Conservation (phyloP, 805 yeast genomes). For the Lipomyces yamadae region DNA sequence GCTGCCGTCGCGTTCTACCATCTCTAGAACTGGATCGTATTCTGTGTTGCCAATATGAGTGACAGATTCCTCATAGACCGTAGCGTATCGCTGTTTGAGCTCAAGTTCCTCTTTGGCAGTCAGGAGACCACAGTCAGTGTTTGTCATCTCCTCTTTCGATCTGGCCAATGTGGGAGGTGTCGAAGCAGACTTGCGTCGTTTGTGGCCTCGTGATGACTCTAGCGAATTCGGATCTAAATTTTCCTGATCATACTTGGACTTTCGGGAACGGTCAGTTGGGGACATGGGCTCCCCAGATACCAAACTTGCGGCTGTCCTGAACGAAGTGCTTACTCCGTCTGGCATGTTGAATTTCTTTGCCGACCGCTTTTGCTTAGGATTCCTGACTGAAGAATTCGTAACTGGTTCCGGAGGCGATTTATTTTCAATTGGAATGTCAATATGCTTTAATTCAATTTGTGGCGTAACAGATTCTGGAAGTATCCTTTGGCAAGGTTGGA, state of each 20-base stretch:
- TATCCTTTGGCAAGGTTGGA: constrained; percentile 59
- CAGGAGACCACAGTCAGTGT: constrained; percentile 21
- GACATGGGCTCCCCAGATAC: background rate
- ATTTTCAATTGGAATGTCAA: constrained; percentile 76
- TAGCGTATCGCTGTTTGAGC: constrained; percentile 9
- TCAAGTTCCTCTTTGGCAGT: constrained; percentile 14
- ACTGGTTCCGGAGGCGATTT: constrained; percentile 42
- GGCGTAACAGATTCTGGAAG: constrained; percentile 66
- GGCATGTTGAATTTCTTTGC: constrained; percentile 36
- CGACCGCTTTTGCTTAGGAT: constrained; percentile 11
- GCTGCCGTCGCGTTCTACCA: constrained; percentile 11
- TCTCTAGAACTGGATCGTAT: constrained; percentile 24
- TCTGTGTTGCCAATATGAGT: constrained; percentile 14
- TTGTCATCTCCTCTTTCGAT: constrained; percentile 21
- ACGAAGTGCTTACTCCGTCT: constrained; percentile 35
- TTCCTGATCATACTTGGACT: constrained; percentile 11
- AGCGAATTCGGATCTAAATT: background rate
- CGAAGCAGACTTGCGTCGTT: constrained; percentile 1
- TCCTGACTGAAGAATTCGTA: constrained; percentile 17
- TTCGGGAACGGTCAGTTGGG: constrained; percentile 16
- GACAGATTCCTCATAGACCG: background rate
- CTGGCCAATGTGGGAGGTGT: background rate
- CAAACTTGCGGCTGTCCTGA: constrained; percentile 24
- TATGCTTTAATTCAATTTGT: constrained; percentile 56
- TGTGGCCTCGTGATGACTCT: background rate